Evolutionary conservation across 192 early-diverging fungal genomes (phyloP).

Genomic region (Backusella parvicylindrica): DNA sequence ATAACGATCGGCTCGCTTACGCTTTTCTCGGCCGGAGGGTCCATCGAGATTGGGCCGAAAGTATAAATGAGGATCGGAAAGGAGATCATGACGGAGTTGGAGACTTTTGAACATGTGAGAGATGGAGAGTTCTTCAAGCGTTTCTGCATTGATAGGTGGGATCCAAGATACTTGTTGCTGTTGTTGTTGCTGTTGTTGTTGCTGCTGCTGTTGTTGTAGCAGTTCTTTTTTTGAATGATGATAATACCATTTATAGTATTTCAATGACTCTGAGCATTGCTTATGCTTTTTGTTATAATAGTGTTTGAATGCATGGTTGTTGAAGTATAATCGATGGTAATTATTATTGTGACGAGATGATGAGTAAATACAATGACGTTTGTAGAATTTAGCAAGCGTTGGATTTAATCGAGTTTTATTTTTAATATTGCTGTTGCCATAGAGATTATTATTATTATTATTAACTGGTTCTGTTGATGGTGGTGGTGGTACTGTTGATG

Average conservation of each 20-base stretch:
- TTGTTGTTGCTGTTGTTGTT: background rate
- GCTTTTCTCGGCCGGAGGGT: slow-evolving; percentile 39
- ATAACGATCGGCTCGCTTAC: slow-evolving; percentile 59
- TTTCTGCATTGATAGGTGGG: slow-evolving; percentile 75
- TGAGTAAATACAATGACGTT: background rate
- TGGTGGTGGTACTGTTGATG: background rate
- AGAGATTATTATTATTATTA: background rate
- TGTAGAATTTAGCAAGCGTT: background rate
- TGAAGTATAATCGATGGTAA: background rate
- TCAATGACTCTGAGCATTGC: background rate
- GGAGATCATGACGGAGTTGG: slow-evolving; percentile 85
- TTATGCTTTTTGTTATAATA: background rate
- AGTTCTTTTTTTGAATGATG: background rate
- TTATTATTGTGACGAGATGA: background rate
- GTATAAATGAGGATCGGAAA: slow-evolving; percentile 85
- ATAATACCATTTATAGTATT: background rate
- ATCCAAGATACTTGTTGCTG: background rate
- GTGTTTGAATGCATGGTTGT: background rate
- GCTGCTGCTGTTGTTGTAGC: background rate
- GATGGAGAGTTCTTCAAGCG: slow-evolving; percentile 80
- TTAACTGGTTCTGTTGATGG: background rate
- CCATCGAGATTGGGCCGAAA: slow-evolving; percentile 85
- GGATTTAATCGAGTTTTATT: slow-evolving; percentile 3
- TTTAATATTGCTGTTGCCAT: background rate
- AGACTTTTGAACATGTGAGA: slow-evolving; percentile 80